These are phyloP conservation scores for Corymbia calophylla DNA, from an alignment of 441 rosid genomes.

Conservation along the genomic window DNA sequence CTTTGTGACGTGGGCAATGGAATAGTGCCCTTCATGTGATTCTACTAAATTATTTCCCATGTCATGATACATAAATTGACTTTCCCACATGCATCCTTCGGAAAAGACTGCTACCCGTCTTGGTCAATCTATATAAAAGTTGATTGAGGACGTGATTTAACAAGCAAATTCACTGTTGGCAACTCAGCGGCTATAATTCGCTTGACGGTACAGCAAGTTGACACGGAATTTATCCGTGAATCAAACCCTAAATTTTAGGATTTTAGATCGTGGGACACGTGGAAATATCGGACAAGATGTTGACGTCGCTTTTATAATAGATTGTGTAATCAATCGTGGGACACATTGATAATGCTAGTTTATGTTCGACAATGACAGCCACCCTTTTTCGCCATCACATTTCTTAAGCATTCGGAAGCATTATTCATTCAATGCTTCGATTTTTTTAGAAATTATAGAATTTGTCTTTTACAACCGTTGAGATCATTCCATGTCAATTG, in stretches of 20 bases:
- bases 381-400: neutral
- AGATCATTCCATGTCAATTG: accelerated
- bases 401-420: neutral
- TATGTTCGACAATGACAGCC: neutral
- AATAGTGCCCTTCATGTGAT: neutral
- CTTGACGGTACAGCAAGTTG: neutral
- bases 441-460: neutral
- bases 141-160: neutral
- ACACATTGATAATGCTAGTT: neutral
- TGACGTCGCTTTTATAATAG: neutral
- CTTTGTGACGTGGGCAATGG: neutral
- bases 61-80: neutral
- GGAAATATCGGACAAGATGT: neutral
- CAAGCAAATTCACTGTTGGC: neutral
- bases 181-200: neutral
- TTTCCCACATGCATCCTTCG: neutral
- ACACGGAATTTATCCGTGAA: neutral
- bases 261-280: neutral
- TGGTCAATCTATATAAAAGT: neutral
- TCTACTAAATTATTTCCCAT: neutral
- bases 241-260: neutral
- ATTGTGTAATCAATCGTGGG: neutral
- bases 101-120: neutral
- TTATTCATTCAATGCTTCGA: neutral
- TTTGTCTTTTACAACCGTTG: neutral